Evolutionary conservation across 768 basidiomycete genomes (phyloP).

Genomic region (Tricholoma furcatifolium): DNA sequence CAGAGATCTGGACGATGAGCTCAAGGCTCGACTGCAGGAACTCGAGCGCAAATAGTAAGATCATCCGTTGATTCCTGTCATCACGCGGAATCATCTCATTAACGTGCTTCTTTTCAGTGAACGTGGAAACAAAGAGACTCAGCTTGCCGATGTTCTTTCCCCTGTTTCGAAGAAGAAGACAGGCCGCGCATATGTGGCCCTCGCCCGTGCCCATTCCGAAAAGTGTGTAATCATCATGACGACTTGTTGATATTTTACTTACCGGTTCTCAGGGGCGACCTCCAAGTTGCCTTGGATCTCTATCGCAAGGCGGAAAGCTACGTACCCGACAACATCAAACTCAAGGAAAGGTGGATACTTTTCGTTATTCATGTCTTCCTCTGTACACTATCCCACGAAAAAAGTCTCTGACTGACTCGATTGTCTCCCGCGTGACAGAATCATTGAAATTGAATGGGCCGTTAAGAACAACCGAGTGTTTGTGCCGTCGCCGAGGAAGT

Average conservation of each 20-base stretch:
- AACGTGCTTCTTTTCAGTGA: slow-evolving; percentile 49
- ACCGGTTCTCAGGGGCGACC: slow-evolving; percentile 56
- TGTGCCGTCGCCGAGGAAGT: slow-evolving; percentile 50
- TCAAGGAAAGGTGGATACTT: slow-evolving; percentile 86
- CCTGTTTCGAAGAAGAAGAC: slow-evolving; percentile 80
- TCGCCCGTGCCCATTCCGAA: slow-evolving; percentile 78
- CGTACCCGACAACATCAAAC: slow-evolving; percentile 83
- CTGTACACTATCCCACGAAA: slow-evolving; percentile 46
- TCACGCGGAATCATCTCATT: slow-evolving; percentile 1
- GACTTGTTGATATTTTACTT: neutral
- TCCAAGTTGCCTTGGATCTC: slow-evolving; percentile 76
- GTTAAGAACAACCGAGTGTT: slow-evolving; percentile 62
- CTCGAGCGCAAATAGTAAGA: slow-evolving; percentile 74
- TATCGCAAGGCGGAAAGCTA: slow-evolving; percentile 82
- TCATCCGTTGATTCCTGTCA: slow-evolving; percentile 7
- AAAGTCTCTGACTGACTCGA: slow-evolving; percentile 49
- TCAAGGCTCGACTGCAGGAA: slow-evolving; percentile 62
- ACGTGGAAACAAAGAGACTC: slow-evolving; percentile 56
- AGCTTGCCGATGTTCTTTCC: slow-evolving; percentile 62
- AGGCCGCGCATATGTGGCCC: slow-evolving; percentile 79
- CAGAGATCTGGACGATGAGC: slow-evolving; percentile 67
- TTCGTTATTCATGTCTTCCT: slow-evolving; percentile 66
- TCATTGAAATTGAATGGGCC: slow-evolving; percentile 81
- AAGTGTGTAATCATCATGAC: slow-evolving; percentile 47
- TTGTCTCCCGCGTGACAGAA: slow-evolving; percentile 45